A percentile compares a stretch with the other conserved stretches of the same genome.
Conservation (phyloP, 352 stramenopile species). For the Globisporangium orthogonon region DNA sequence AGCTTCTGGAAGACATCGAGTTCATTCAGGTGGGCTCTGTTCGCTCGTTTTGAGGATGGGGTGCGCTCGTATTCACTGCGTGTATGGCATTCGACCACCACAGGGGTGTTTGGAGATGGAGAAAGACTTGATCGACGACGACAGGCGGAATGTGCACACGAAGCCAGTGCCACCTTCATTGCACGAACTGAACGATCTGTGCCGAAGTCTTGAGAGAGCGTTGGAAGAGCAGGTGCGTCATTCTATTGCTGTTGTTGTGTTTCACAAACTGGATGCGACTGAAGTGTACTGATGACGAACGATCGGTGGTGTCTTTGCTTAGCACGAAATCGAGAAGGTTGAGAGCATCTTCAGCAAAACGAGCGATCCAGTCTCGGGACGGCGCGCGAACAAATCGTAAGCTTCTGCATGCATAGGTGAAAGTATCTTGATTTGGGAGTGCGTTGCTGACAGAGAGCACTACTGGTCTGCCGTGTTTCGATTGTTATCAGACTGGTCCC, state of each 20-base stretch:
- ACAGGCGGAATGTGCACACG: slow-evolving; percentile 34
- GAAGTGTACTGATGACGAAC: not conserved
- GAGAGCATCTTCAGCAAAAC: slow-evolving; percentile 36
- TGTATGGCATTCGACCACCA: too few relatives aligned
- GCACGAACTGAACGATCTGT: slow-evolving; percentile 56
- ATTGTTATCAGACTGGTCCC: not conserved
- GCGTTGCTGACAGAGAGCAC: not conserved
- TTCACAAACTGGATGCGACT: not conserved
- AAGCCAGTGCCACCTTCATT: slow-evolving; percentile 40
- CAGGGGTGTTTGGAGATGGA: slow-evolving; percentile 83
- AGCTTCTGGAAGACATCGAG: slow-evolving; percentile 77
- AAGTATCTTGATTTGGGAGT: not conserved
- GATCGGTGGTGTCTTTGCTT: not conserved
- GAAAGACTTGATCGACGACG: slow-evolving; percentile 74
- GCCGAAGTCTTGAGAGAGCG: slow-evolving; percentile 50
- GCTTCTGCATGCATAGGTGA: not conserved
- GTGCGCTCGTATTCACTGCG: not conserved
- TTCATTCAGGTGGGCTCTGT: slow-evolving; percentile 59
- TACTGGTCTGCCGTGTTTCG: not conserved
- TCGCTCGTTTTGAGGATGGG: not conserved
- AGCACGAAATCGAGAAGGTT: slow-evolving; percentile 30
- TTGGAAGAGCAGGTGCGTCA: slow-evolving; percentile 44
- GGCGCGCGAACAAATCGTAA: slow-evolving; percentile 20
- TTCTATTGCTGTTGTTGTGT: not conserved
- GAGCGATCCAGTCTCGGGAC: slow-evolving; percentile 13